phyloP scores from a whole-genome alignment of 1,139 yeast species.

The Sugiyamaella grinbergsii region DNA sequence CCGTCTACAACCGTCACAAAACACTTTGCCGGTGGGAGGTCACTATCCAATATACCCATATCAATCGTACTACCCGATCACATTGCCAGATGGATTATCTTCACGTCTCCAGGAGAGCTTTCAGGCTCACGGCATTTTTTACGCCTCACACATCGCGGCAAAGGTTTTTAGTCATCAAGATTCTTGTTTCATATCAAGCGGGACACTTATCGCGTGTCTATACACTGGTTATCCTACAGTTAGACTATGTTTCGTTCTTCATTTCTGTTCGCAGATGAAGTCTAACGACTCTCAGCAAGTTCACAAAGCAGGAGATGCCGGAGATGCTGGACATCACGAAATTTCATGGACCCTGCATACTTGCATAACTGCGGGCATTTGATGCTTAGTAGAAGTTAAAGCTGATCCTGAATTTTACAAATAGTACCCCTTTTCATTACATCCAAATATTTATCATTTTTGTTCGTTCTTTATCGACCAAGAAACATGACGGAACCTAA shows the following conservation, averaged over 20 bases:
- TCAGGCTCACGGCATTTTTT: no score
- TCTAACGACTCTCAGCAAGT: not conserved
- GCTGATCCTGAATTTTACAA: not conserved
- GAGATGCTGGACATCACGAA: slow-evolving; percentile 3
- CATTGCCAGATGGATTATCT: no score
- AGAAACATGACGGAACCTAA: not conserved
- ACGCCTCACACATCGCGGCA: slow-evolving; percentile 1
- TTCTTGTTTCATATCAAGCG: no score
- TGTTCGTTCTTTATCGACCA: not conserved
- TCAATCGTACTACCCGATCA: no score
- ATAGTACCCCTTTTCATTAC: not conserved
- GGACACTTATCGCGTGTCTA: no score
- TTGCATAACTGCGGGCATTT: slow-evolving; percentile 6
- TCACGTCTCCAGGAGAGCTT: no score
- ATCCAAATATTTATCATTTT: not conserved
- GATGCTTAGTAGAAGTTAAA: not conserved
- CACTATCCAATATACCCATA: slow-evolving; percentile 12
- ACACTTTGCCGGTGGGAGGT: slow-evolving; percentile 27
- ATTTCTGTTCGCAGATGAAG: no score
- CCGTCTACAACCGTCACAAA: slow-evolving; percentile 22
- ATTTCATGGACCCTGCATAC: slow-evolving; percentile 7
- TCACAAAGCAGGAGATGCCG: slow-evolving; percentile 11
- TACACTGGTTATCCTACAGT: no score
- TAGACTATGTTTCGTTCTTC: not conserved
- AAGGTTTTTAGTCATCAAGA: not conserved